phyloP scores from a whole-genome alignment of 495 filamentous ascomycete species.

The Xylaria venustula region DNA sequence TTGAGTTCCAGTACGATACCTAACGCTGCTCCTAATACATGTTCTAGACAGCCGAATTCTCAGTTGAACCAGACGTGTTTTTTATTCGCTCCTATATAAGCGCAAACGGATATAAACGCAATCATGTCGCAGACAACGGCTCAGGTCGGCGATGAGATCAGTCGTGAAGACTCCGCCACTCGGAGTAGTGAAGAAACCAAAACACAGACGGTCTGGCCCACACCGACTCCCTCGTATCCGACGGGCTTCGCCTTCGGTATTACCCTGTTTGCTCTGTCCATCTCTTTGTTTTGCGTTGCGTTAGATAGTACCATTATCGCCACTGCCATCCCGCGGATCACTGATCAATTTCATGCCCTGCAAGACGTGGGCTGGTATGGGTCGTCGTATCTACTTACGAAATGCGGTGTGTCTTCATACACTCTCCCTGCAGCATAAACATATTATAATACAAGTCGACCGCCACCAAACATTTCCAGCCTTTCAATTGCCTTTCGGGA shows the following conservation, averaged over 20 bases:
- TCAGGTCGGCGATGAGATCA: neutral
- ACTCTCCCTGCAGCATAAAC: neutral
- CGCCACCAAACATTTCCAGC: neutral
- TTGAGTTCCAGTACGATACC: neutral
- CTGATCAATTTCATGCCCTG: constrained; percentile 33
- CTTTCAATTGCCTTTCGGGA: constrained; percentile 2
- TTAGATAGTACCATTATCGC: constrained; percentile 20
- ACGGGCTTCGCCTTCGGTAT: neutral
- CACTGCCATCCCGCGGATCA: constrained; percentile 43
- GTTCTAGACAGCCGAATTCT: neutral
- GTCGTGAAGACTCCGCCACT: neutral
- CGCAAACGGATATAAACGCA: neutral
- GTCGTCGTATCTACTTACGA: constrained; percentile 45
- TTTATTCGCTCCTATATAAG: neutral
- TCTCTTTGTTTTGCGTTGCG: neutral
- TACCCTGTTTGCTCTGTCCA: neutral
- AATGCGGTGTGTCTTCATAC: constrained; percentile 54
- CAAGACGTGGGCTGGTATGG: constrained; percentile 43
- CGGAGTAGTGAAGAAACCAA: neutral
- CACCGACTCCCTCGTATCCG: neutral
- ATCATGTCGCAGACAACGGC: neutral
- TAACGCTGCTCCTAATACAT: neutral
- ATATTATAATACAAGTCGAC: neutral
- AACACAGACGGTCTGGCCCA: neutral
- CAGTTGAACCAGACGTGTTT: neutral